Evolutionary conservation across 1,284 basidiomycete genomes (phyloP).

Genomic region (Stereum hirsutum): DNA sequence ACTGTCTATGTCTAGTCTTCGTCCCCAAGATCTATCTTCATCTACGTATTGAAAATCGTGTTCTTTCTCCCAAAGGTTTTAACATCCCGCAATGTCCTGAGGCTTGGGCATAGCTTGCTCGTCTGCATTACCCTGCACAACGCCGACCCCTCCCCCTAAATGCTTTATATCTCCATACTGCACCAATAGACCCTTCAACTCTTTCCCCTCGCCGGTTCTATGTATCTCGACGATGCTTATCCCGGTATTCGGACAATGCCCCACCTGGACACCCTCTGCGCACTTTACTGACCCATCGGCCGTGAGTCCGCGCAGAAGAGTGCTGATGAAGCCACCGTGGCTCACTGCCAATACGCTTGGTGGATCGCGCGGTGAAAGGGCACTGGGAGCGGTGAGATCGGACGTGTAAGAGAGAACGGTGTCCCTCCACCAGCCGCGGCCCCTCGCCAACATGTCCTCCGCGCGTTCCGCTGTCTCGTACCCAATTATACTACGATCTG

Average conservation of each 20-base stretch:
- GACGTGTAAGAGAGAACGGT: slow-evolving; percentile 31
- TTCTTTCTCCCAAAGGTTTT: too few relatives aligned
- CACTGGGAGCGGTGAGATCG: slow-evolving; percentile 9
- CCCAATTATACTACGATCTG: slow-evolving; percentile 13
- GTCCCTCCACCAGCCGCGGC: slow-evolving; percentile 50
- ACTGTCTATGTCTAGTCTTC: too few relatives aligned
- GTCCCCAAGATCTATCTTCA: too few relatives aligned
- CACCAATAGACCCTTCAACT: too few relatives aligned
- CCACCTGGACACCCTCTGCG: slow-evolving; percentile 32
- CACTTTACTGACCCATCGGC: slow-evolving; percentile 27
- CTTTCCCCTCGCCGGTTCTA: slow-evolving; percentile 28
- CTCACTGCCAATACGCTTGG: slow-evolving; percentile 48
- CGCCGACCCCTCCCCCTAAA: slow-evolving; percentile 22
- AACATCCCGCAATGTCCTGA: too few relatives aligned
- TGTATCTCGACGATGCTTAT: slow-evolving; percentile 49
- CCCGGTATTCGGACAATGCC: slow-evolving; percentile 45
- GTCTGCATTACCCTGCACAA: slow-evolving; percentile 43
- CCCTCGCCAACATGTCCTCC: slow-evolving; percentile 35
- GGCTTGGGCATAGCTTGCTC: too few relatives aligned
- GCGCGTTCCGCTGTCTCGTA: slow-evolving; percentile 24
- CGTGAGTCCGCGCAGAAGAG: slow-evolving; percentile 38
- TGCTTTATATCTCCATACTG: slow-evolving; percentile 50
- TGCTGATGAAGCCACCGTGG: slow-evolving; percentile 56
- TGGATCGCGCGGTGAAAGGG: slow-evolving; percentile 16
- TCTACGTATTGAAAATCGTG: too few relatives aligned